A percentile compares a stretch with the other conserved stretches of the same genome.
Conservation (phyloP, 164 flowering plant genomes). For the Magnolia kwangsiensis region DNA sequence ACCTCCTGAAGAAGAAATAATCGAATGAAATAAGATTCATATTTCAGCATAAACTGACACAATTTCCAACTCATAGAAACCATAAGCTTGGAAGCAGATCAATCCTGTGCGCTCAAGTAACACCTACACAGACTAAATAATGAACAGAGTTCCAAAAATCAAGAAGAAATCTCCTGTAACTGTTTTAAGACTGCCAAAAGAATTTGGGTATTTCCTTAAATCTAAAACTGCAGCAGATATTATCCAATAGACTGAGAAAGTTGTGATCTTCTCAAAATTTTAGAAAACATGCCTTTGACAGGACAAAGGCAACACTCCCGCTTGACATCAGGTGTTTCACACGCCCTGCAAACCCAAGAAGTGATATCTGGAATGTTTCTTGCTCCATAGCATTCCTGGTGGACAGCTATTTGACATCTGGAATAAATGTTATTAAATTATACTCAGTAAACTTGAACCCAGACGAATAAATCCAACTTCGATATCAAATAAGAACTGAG, state of each 20-base stretch:
- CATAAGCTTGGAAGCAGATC: neutral
- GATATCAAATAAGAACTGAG: neutral
- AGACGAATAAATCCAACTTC: neutral
- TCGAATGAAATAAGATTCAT: neutral
- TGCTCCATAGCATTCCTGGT: slow-evolving; percentile 99
- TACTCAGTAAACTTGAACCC: neutral
- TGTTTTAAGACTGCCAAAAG: neutral
- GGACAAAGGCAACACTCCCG: slow-evolving; percentile 98
- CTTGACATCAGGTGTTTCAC: slow-evolving; percentile 83
- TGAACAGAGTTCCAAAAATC: neutral
- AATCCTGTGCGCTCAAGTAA: no score
- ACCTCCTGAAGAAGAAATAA: slow-evolving; percentile 57
- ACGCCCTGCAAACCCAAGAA: slow-evolving; percentile 98
- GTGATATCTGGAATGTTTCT: slow-evolving; percentile 73
- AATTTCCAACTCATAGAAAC: no score
- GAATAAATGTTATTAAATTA: neutral
- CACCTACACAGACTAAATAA: no score
- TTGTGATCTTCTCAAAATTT: neutral
- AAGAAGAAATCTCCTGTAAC: neutral
- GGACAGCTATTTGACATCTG: slow-evolving; percentile 99
- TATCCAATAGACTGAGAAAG: neutral
- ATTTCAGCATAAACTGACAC: neutral
- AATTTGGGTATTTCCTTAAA: neutral
- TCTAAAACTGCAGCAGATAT: neutral
- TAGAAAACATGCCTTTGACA: slow-evolving; percentile 70